Evolutionary conservation across 2,329 filamentous ascomycete species (phyloP), one percentile per base, ranked within the genome.

Genomic region (Diaporthe ilicicola): DNA sequence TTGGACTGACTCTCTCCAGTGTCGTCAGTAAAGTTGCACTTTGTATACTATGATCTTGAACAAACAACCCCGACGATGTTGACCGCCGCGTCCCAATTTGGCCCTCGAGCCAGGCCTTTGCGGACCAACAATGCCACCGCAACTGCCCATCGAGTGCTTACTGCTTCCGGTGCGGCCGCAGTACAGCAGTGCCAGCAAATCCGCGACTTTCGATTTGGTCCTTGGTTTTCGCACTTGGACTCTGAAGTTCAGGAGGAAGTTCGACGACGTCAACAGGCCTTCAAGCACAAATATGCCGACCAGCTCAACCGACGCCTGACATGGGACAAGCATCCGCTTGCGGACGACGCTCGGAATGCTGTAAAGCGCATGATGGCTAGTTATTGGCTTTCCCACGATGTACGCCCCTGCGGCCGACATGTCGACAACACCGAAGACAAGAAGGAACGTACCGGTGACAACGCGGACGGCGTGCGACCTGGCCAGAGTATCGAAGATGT

Each of bases 131-230:
- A 72, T 70, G 59, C 74, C 39, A 66, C 75, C 22, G 69, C 73
- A 42, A 46, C 55, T 61, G 73, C 44, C n/a, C 44, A 27, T 37
- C 59, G 69, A 44, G 70, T 67, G 51, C 66, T 76, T 17, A 73
- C 71, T n/a, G 71, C 73, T 22, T 70, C 70, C 7, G 65, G 59
- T 34, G 54, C 74, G 32, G 75, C 77, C 42, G 55, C 77, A 17
- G 55, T 75, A 22, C 74, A 75, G 42, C 78, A 78, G 59, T 77
- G 74, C 22, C 78, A 82, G 53, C 86, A 87, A 73, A 79, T 75
- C 42, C 84, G 88, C 44, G 76, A 76, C 44, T 87, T 88, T 72
- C 84, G 86, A 71, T 84, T 89, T 71, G 84, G 82, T 65, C 74
- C 82, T 22, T 88, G 86, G 84, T 81, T 83, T 9, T 82, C 80